These are phyloP conservation scores for Chrysanthemum seticuspe DNA, from an alignment of 129 eudicot species.

Conservation along the genomic window DNA sequence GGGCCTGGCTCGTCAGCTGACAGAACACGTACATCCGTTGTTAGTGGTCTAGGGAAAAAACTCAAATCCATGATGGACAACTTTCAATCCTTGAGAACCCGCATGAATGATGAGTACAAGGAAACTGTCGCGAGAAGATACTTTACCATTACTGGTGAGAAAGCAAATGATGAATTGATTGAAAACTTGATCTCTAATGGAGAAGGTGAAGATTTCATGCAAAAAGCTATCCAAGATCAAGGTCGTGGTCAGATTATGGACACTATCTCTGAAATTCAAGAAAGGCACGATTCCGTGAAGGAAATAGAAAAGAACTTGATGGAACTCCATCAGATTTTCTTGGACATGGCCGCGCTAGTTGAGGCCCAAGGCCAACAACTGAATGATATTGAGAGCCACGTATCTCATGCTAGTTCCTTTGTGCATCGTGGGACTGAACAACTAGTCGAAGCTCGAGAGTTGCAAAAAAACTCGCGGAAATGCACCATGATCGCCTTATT, in stretches of 20 bases:
- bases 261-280: slow-evolving; percentile 86
- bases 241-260: slow-evolving; percentile 88
- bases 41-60: slow-evolving; percentile 87
- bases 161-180: slow-evolving; percentile 67
- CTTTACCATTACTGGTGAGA: slow-evolving; percentile 88
- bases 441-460: slow-evolving; percentile 63
- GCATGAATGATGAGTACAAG: slow-evolving; percentile 77
- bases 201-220: slow-evolving; percentile 80
- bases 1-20: slow-evolving; percentile 94
- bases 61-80: slow-evolving; percentile 89
- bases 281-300: slow-evolving; percentile 89
- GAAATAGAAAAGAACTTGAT: slow-evolving; percentile 80
- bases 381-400: slow-evolving; percentile 83
- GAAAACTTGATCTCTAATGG: slow-evolving; percentile 85
- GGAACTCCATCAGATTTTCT: slow-evolving; percentile 81
- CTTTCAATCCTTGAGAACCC: slow-evolving; percentile 58
- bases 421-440: slow-evolving; percentile 82
- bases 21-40: slow-evolving; percentile 78
- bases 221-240: slow-evolving; percentile 91
- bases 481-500: slow-evolving; percentile 54
- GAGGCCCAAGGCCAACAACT: slow-evolving; percentile 94
- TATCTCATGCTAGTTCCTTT: slow-evolving; percentile 88
- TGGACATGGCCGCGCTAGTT: slow-evolving; percentile 94
- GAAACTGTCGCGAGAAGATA: slow-evolving; percentile 84
- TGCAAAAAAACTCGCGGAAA: slow-evolving; percentile 76